Evolutionary conservation across 208 protist species (phyloP).

Genomic region (Acanthamoeba culbertsoni): DNA sequence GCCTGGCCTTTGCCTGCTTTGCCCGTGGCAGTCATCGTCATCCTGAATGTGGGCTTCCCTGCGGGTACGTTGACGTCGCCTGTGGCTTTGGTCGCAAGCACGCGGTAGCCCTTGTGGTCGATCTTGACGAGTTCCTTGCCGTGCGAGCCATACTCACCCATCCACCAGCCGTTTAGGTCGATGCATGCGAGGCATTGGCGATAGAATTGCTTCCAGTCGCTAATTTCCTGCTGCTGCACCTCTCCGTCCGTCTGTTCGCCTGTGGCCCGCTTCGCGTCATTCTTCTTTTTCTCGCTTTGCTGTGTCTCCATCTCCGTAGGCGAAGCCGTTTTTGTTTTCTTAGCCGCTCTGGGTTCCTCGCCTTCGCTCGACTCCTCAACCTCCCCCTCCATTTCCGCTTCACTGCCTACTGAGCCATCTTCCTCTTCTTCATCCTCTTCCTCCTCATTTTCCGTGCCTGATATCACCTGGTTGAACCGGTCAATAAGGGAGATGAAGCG

Average conservation of each 20-base stretch:
- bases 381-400: neutral
- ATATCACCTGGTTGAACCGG: neutral
- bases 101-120: neutral
- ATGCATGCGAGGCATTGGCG: neutral
- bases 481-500: neutral
- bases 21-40: neutral
- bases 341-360: no score
- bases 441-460: neutral
- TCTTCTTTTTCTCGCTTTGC: neutral
- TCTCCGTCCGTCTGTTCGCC: neutral
- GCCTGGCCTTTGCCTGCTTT: neutral
- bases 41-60: neutral
- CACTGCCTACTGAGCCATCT: neutral
- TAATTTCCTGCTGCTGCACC: neutral
- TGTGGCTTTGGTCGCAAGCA: conserved; percentile 31
- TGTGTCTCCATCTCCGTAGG: no score
- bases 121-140: conserved; percentile 23
- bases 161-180: neutral
- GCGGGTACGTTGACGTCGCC: conserved; percentile 25
- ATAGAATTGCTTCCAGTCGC: conserved; percentile 43
- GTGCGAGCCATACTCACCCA: conserved; percentile 13
- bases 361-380: no score
- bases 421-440: neutral
- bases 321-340: no score
- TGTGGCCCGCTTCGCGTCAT: neutral